These are phyloP conservation scores for Mortierella alpina DNA, from an alignment of 192 early-diverging fungal genomes.

Conservation along the genomic window DNA sequence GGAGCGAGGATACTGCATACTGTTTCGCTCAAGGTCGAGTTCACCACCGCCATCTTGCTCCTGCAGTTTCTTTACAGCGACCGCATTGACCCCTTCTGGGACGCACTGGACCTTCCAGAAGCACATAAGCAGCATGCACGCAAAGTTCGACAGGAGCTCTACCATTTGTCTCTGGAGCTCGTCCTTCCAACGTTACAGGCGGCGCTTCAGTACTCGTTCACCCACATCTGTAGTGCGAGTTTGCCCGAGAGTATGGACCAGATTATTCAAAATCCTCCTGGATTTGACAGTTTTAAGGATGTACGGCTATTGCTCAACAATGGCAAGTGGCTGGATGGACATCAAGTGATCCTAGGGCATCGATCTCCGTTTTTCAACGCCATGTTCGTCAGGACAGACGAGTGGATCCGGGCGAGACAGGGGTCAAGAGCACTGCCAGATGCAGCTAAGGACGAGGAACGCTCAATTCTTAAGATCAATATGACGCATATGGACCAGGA, in stretches of 20 bases:
- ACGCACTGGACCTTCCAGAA: slow-evolving; percentile 25
- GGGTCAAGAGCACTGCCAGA: neutral
- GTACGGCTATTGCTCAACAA: slow-evolving; percentile 51
- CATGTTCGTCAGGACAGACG: slow-evolving; percentile 60
- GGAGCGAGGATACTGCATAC: slow-evolving; percentile 16
- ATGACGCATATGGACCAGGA: slow-evolving; percentile 63
- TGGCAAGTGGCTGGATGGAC: slow-evolving; percentile 38
- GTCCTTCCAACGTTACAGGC: slow-evolving; percentile 51
- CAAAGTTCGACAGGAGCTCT: slow-evolving; percentile 52
- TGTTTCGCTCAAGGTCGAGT: slow-evolving; percentile 33
- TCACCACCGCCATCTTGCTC: slow-evolving; percentile 53
- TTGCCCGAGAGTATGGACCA: slow-evolving; percentile 31
- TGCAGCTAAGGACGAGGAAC: neutral
- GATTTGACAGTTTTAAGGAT: slow-evolving; percentile 16
- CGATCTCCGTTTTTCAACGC: slow-evolving; percentile 75
- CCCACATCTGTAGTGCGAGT: slow-evolving; percentile 39
- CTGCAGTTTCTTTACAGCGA: slow-evolving; percentile 69
- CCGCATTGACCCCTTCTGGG: slow-evolving; percentile 57
- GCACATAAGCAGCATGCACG: slow-evolving; percentile 11
- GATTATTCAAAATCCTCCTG: slow-evolving; percentile 1
- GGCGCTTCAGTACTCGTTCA: slow-evolving; percentile 55
- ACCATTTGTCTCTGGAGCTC: slow-evolving; percentile 46
- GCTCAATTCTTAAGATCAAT: slow-evolving; percentile 51
- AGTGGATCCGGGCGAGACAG: slow-evolving; percentile 61
- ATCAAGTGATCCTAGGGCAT: slow-evolving; percentile 65